Conservation (phyloP, 164 flowering plant genomes). For the Macadamia integrifolia region DNA sequence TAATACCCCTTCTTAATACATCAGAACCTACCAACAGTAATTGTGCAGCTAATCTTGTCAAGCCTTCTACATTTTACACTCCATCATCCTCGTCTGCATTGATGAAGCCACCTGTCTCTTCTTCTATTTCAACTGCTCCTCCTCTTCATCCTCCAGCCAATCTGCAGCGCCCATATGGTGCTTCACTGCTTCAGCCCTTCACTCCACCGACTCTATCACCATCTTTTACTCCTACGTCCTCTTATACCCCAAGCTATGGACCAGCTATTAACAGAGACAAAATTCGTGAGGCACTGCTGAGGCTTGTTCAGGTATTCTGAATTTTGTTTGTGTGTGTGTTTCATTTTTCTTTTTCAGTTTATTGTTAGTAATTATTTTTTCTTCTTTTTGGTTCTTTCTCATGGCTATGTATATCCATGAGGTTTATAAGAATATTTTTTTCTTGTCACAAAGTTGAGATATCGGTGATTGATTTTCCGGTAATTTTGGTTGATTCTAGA, state of each 20-base stretch:
- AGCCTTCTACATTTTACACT: conserved; percentile 48
- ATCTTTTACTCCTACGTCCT: conserved; percentile 56
- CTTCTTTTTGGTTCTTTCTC: too few relatives aligned
- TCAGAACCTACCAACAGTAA: conserved; percentile 35
- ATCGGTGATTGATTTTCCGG: too few relatives aligned
- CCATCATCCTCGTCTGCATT: conserved; percentile 42
- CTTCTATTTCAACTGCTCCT: conserved; percentile 52
- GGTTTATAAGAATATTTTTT: too few relatives aligned
- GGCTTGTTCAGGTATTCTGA: conserved; percentile 63
- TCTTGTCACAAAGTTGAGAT: too few relatives aligned
- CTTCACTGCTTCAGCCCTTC: conserved; percentile 86
- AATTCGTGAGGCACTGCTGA: conserved; percentile 7
- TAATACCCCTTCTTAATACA: conserved; percentile 41
- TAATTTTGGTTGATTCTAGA: background rate
- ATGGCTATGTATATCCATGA: too few relatives aligned
- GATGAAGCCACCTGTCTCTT: conserved; percentile 34
- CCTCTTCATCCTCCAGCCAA: conserved; percentile 51
- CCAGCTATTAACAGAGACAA: too few relatives aligned
- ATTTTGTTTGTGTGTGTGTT: background rate
- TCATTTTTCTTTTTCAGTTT: background rate
- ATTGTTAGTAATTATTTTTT: too few relatives aligned
- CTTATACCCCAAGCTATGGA: conserved; percentile 36
- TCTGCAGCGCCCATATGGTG: conserved; percentile 66
- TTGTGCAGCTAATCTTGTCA: conserved; percentile 44
- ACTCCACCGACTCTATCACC: conserved; percentile 83